Base-by-base conservation (phyloP, 108 stramenopile species). In the Stephanodiscus triporus region DNA sequence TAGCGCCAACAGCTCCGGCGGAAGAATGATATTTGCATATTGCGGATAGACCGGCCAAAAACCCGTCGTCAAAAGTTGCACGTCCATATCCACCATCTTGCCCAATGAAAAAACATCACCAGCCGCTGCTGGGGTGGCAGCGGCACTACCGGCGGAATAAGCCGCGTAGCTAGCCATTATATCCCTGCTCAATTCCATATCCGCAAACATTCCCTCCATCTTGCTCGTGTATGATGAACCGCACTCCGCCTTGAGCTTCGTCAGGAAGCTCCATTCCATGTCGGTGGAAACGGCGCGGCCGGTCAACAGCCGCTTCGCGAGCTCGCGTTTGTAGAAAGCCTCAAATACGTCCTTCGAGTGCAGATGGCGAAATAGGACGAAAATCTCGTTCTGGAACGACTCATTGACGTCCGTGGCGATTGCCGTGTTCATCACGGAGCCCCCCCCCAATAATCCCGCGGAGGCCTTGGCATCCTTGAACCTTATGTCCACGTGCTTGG, bases 161-260 rank as follows among this genome's bases (percentile, higher is more conserved):
- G 77, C 69, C 4, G 80, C 83, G 90, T 96, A 98, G n/a, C 88
- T 81, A 11, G 66, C 72, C 97, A 97, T 96, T 38, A 90, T 84
- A 48, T 98, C 97, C 37, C 86, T 72, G 61, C 89, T 91, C 83
- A 96, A 87, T 37, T 96, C 97, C 75, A 98, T 95, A 84, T 99
- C 99, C 74, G 93, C 94, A 78, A 99, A 99, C 99, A 99, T 99
- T 19, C 99, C 99, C 73, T 99, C 99, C 89, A 99, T 94, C 75
- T 98, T 98, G 63, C 91, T 88, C n/a, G 98, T 99, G 78, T 96
- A 99, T 4, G 86, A 92, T n/a, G 90, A 77, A 7, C 99, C 99
- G 75, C 99, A 99, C 79, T 99, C 99, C 19, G 92, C 86, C 86
- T 99, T 98, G 57, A 99, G 86, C 61, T 95, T 87, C n/a, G 87